Conservation (phyloP, 2,329 filamentous ascomycete species). For the Biscogniauxia mediterranea region DNA sequence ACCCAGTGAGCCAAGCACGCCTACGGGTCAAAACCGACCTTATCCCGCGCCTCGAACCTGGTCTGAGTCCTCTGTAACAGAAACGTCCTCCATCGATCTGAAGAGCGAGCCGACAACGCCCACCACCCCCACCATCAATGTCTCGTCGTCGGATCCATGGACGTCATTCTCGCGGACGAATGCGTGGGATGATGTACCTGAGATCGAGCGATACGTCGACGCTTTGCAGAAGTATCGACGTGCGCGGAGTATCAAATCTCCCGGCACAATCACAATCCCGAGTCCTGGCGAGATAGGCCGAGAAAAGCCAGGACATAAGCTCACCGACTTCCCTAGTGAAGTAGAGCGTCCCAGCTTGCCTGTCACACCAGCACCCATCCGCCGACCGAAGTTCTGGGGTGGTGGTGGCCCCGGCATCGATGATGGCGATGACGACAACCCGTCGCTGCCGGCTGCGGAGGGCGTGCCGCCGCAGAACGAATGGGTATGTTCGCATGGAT, state of each 20-base stretch:
- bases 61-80: constrained; percentile 37
- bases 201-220: constrained; percentile 85
- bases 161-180: constrained; percentile 73
- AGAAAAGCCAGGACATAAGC: constrained; percentile 51
- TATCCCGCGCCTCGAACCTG: constrained; percentile 21
- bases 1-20: constrained; percentile 8
- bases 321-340: constrained; percentile 86
- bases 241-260: constrained; percentile 32
- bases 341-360: constrained; percentile 82
- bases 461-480: constrained; percentile 85
- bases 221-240: constrained; percentile 63
- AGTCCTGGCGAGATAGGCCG: constrained; percentile 21
- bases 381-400: constrained; percentile 67
- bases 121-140: constrained; percentile 46
- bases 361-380: constrained; percentile 82
- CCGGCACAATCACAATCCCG: constrained; percentile 25
- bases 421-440: constrained; percentile 52
- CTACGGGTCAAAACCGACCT: constrained; percentile 17
- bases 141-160: constrained; percentile 62
- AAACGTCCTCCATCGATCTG: constrained; percentile 35
- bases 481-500: constrained; percentile 80
- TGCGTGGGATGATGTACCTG: constrained; percentile 89
- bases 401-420: constrained; percentile 39
- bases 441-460: constrained; percentile 69
- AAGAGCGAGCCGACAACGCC: constrained; percentile 47